Evolutionary conservation across 2,329 filamentous ascomycete species (phyloP), one percentile per base, ranked within the genome.

Genomic region (Aspergillus jensenii): DNA sequence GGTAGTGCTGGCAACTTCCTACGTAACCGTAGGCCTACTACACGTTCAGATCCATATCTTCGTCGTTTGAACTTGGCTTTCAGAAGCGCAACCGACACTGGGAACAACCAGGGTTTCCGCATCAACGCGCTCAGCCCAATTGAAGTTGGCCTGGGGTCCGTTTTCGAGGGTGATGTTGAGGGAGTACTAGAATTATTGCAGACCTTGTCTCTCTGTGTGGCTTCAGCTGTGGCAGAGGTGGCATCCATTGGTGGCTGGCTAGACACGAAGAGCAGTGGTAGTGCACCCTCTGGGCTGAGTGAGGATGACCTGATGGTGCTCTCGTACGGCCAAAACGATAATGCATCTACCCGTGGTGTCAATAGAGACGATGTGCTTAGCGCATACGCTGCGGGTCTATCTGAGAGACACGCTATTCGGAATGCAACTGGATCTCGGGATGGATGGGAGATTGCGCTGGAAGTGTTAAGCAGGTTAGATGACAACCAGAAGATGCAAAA

Each of bases 391-490:
- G 82, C 87, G 51, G 82, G 84, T 23, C 72, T 93, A 19, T 76
- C 74, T 59, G 68, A 73, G 19, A 71, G 72, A 33, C 64, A 67
- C 7, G 65, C 64, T 1, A 66, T 79, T 17, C 66, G 74, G 27
- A 67, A 74, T 56, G 65, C 69, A 33, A 66, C 67, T 21, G 71
- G 74, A 12, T 68, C 74, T 14, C 79, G 83, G 39, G 88, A 93
- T 65, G 93, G 93, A 8, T 98, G 93, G 93, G 91, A 97, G 76
- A 78, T 97, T 69, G 90, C 92, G 0, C 87, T 97, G 44, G 86
- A 91, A 59, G 84, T 96, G 11, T 81, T 97, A 46, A 90, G 90
- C 9, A 86, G 93, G 54, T 83, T 98, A 70, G 89, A 96, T 68
- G 87, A 92, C 59, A 80, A 83, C 0, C 81, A 85, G 49, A 83